Evolutionary conservation across 2,329 filamentous ascomycete species (phyloP).

Genomic region (Myriosclerotinia curreyana): DNA sequence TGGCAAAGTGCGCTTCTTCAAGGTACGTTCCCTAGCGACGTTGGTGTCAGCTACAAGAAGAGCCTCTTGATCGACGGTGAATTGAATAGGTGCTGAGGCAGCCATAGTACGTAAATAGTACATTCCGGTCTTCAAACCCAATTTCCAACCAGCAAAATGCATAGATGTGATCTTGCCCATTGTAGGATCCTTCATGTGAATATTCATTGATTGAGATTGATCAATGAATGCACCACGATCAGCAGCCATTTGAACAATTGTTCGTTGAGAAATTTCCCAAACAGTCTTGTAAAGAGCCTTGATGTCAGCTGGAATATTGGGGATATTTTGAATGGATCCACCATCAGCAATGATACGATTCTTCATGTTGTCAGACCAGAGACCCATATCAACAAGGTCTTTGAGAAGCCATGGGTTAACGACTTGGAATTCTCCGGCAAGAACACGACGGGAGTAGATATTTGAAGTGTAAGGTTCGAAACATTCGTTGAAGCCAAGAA

Average conservation of each 20-base stretch:
- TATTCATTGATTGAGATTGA: slow-evolving; percentile 98
- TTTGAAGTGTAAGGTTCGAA: slow-evolving; percentile 99
- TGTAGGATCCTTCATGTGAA: slow-evolving; percentile 97
- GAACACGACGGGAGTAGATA: slow-evolving; percentile 97
- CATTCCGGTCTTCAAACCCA: slow-evolving; percentile 99
- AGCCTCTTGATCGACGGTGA: slow-evolving; percentile 96
- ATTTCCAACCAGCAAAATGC: slow-evolving; percentile 99
- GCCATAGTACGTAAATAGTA: slow-evolving; percentile 99
- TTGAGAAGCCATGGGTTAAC: slow-evolving; percentile 99
- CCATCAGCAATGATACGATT: slow-evolving; percentile 98
- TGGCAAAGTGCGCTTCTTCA: slow-evolving; percentile 67
- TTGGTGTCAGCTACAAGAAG: slow-evolving; percentile 84
- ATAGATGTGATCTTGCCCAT: slow-evolving; percentile 99
- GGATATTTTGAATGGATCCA: slow-evolving; percentile 93
- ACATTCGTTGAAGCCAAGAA: slow-evolving; percentile 98
- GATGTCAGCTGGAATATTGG: slow-evolving; percentile 92
- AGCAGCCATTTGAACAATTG: slow-evolving; percentile 94
- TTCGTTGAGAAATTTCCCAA: slow-evolving; percentile 97
- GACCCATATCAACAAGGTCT: slow-evolving; percentile 93
- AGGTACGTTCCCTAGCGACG: slow-evolving; percentile 58
- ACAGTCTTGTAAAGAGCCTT: slow-evolving; percentile 99
- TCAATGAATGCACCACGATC: slow-evolving; percentile 98
- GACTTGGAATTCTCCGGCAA: slow-evolving; percentile 98
- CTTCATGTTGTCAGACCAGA: slow-evolving; percentile 99
- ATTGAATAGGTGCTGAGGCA: slow-evolving; percentile 94